Evolutionary conservation across 1,284 basidiomycete species (phyloP), one percentile per base, ranked within the genome.

Genomic region (Trametes sp.): DNA sequence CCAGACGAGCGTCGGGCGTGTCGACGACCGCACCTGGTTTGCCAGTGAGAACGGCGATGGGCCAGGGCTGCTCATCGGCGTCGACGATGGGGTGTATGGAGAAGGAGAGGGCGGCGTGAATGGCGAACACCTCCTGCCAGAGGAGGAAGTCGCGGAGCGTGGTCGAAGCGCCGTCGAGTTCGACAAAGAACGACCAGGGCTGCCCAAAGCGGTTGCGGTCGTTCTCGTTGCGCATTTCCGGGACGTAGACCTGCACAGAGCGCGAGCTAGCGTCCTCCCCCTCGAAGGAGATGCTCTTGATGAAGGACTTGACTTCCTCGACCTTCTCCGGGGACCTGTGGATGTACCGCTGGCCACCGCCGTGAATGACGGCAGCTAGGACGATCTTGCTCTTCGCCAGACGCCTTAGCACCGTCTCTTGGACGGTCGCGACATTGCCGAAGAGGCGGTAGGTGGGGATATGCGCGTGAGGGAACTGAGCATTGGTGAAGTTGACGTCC

Each of bases 141-240:
- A 55, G 44, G 45, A 60, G 53, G 45, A 31, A 61, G 13, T 45
- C 31, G 26, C 54, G 29, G 38, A 61, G 54, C 7, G 21, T 5
- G 6, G 29, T 23, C 10, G 23, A 8, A 14, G 23, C 23, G 1
- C 19, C 23, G 10, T 24, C 46, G 14, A 61, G 35, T 35, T 61
- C 54, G 16, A 56, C 24, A 28, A 55, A 61, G 38, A 31, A 61
- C 21, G 59, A 52, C 54, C 54, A 56, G 10, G 59, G 59, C 48
- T 61, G 53, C 2, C 46, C 59, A 38, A 61, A 61, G 21, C 33
- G 46, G 49, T 61, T 61, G 10, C 46, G 38, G 23, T 57, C 48
- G 35, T 38, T 31, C 26, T n/a, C 24, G 46, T 42, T 33, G 2
- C 21, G 16, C 48, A 57, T 57, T 28, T 50, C 56, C 11, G 56